Conservation (phyloP, 2,329 filamentous ascomycete genomes). For the Aspergillus sp. region DNA sequence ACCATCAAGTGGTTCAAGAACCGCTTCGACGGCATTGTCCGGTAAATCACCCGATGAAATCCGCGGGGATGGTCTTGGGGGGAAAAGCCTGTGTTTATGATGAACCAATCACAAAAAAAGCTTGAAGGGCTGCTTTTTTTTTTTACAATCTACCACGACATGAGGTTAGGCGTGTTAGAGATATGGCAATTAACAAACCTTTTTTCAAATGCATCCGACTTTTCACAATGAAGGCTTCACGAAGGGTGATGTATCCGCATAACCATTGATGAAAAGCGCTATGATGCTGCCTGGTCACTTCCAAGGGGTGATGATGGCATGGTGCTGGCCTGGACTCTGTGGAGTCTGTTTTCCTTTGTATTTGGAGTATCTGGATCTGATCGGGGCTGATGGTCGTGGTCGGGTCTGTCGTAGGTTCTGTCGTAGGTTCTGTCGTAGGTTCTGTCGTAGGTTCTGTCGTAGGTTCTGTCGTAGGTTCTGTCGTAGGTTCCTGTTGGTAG, state of each 20-base stretch:
- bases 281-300: conserved; percentile 19
- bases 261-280: conserved; percentile 53
- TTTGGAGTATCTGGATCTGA: no score
- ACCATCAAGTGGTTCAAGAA: conserved; percentile 97
- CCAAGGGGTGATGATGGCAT: neutral
- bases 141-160: conserved; percentile 33
- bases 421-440: no score
- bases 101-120: conserved; percentile 31
- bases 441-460: no score
- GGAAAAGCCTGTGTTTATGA: conserved; percentile 31
- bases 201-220: conserved; percentile 41
- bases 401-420: no score
- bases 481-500: no score
- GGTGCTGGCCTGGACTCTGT: no score
- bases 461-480: no score
- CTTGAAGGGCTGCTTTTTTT: conserved; percentile 22
- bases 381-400: no score
- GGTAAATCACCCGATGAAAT: conserved; percentile 62
- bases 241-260: conserved; percentile 55
- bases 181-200: conserved; percentile 35
- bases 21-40: conserved; percentile 97
- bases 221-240: conserved; percentile 59
- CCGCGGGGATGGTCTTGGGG: conserved; percentile 16
- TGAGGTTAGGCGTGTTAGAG: conserved; percentile 41
- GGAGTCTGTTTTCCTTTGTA: no score